Evolutionary conservation across 1,139 yeast genomes (phyloP), one percentile per base, ranked within the genome.

Genomic region (Yamadazyma spencermartinsiae): DNA sequence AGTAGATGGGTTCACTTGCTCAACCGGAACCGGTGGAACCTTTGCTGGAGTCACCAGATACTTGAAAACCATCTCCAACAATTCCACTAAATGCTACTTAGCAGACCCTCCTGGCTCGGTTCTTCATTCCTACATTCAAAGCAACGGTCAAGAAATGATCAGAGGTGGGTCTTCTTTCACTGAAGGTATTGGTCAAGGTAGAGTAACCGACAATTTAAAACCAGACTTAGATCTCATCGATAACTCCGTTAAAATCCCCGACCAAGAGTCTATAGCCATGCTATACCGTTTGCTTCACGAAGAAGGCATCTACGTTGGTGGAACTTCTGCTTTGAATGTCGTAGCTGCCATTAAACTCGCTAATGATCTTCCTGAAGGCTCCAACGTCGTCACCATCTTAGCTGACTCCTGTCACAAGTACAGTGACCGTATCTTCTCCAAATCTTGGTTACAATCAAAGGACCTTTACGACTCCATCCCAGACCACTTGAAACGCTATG

Each of bases 41-140:
- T 80, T 87, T 67, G 87, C 95, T 2, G 96, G 96, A 39, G 70
- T 78, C 24, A 78, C 95, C 8, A 72, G 90, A 42, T 88, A 79
- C 61, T 69, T 88, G 50, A 85, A 88, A 61, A 77, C 76, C 10
- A 75, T 78, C 29, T 77, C 86, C 30, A 63, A 72, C 44, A 81
- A 82, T 14, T 60, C 64, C 37, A 40, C 40, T 33, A 74, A 80
- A 60, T 68, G 82, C 37, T 79, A 74, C 36, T 76, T 87, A 46
- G 96, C 97, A 1, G 97, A 89, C 60, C 96, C 97, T 15, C 97
- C 97, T 4, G 96, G 97, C 39, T 82, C 92, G 2, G 87, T 86
- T 34, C 73, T 89, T 39, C 86, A 86, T 64, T 79, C 89, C 10
- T 88, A 83, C 56, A 79, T 89, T 45, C 79, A 76, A 45, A 72